Evolutionary conservation across 192 early-diverging fungal genomes (phyloP).

Genomic region (Podila minutissima): DNA sequence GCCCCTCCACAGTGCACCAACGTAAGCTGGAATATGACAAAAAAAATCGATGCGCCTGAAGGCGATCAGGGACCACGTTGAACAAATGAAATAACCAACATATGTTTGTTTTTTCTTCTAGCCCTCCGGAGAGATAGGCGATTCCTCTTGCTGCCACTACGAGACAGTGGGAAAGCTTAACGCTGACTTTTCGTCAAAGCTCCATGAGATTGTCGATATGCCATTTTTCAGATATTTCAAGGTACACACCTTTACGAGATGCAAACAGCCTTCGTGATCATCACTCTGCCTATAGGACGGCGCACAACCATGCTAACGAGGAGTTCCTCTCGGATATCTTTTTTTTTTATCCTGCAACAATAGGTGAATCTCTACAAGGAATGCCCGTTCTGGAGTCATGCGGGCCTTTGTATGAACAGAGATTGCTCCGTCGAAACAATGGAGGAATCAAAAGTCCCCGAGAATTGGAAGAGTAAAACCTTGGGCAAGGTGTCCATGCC

Average conservation of each 20-base stretch:
- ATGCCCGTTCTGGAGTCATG: slow-evolving; percentile 79
- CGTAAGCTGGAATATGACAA: slow-evolving; percentile 9
- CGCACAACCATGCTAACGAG: no score
- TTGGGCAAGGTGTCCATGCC: slow-evolving; percentile 33
- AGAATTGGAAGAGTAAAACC: slow-evolving; percentile 23
- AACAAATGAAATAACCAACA: not conserved
- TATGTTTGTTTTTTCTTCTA: slow-evolving; percentile 15
- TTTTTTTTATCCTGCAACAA: not conserved
- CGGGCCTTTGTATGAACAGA: slow-evolving; percentile 67
- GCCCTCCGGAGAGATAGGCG: slow-evolving; percentile 66
- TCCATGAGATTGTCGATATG: slow-evolving; percentile 83
- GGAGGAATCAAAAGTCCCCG: slow-evolving; percentile 58
- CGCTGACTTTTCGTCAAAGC: slow-evolving; percentile 67
- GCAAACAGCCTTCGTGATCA: not conserved
- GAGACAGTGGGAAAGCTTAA: slow-evolving; percentile 83
- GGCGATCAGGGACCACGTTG: not conserved
- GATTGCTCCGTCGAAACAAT: slow-evolving; percentile 78
- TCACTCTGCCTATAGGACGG: not conserved
- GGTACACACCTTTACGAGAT: slow-evolving; percentile 46
- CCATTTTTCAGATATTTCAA: slow-evolving; percentile 94
- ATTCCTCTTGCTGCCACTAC: slow-evolving; percentile 75
- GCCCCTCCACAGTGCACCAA: slow-evolving; percentile 27
- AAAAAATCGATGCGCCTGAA: not conserved
- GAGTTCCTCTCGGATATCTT: not conserved
- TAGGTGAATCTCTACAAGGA: slow-evolving; percentile 77